Evolutionary conservation across 1,284 basidiomycete species (phyloP), one percentile per base, ranked within the genome.

Genomic region (Gymnopus androsaceus): DNA sequence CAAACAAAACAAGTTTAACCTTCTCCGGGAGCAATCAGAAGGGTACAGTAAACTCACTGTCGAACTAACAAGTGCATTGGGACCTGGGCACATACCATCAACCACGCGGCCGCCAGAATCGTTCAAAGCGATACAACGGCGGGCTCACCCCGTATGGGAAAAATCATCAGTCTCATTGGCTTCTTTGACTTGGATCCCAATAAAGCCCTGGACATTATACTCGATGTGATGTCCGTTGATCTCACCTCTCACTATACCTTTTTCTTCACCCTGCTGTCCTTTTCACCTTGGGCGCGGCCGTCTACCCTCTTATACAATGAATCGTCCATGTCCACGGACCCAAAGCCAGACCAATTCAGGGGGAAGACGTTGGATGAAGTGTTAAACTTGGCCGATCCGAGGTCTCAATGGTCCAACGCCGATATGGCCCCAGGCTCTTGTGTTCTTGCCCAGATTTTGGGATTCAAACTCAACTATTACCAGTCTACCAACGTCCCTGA

Each of bases 1-100:
- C 81, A 98, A 96, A 71, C 97, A 99, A 72, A 95, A 95, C 74
- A 98, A 98, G 72, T 98, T 95, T 79, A 99, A 99, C 66, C 82
- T 99, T 31, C 82, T 98, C 9, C 90, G 97, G 38, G 97, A 99
- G 74, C 94, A 97, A 64, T 95, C 94, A 1, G 95, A 99, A 76
- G 97, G 97, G 4, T 99, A 95, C 74, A 92, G 93, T 65, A 95
- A 95, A 66, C 83, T 99, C 33, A 85, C 90, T 31, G 85, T 90
- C 8, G 93, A 95, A 67, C 75, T 98, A 38, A 87, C 93, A 9
- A 87, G 86, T 54, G 86, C 84, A 61, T 75, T 95, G 49, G 91
- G 91, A 4, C 85, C 87, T 23, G 74, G 90, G 11, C 86, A 92
- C 71, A 84, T 81, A 15, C 66, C 79, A 33, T 70, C 72, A 27